Conservation (phyloP, 225 moss, liverwort and hornwort species). For the Pseudisothecium myosuroides region DNA sequence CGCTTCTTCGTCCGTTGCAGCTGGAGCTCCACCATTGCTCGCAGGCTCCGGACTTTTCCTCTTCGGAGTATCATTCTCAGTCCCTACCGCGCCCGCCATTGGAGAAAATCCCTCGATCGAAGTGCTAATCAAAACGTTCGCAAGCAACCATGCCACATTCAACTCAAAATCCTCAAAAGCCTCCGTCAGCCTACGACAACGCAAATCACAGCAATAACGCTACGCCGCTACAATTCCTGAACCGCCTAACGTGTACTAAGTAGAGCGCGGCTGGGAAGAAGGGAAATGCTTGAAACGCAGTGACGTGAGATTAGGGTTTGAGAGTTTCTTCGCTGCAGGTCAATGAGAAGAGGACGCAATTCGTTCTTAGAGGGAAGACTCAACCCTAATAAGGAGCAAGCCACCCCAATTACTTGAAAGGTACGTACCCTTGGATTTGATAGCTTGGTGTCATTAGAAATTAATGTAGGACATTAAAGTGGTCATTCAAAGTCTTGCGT, state of each 20-base stretch:
- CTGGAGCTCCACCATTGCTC: slow-evolving; percentile 9
- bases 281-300: not conserved
- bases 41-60: slow-evolving; percentile 47
- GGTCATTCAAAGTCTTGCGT: too few relatives aligned
- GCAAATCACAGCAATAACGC: not conserved
- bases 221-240: not conserved
- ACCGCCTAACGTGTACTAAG: not conserved
- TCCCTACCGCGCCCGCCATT: slow-evolving; percentile 22
- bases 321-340: not conserved
- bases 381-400: not conserved
- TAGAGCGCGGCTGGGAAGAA: not conserved
- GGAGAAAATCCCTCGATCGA: not conserved
- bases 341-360: not conserved
- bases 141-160: not conserved
- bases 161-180: not conserved
- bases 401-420: not conserved
- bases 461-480: not conserved
- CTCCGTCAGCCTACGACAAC: not conserved
- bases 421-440: not conserved
- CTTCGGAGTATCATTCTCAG: slow-evolving; percentile 27
- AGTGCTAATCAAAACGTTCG: not conserved
- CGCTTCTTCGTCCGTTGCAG: slow-evolving; percentile 12
- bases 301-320: not conserved
- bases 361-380: not conserved
- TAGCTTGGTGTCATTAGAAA: not conserved